Evolutionary conservation across 2,329 filamentous ascomycete species (phyloP), one percentile per base, ranked within the genome.

Genomic region (Epichloe bromicola): DNA sequence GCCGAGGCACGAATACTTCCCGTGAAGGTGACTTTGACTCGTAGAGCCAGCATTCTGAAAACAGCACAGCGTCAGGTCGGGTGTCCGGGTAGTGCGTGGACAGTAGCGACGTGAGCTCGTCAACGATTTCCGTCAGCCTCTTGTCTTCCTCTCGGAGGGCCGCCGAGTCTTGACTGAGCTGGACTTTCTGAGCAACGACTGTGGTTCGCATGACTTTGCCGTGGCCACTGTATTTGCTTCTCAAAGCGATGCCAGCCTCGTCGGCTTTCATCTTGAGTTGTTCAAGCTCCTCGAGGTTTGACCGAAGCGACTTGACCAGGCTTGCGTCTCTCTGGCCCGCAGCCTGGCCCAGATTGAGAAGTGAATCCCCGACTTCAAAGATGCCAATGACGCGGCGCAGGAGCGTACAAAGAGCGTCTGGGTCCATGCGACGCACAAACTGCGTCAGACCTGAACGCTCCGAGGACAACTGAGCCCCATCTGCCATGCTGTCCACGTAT

Each of bases 111-210:
- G 60, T 61, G 26, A 66, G 54, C 30, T 74, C 68, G 56, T 85
- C 78, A 4, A 90, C 73, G 11, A 87, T 66, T 23, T 72, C 68
- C 15, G 86, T 88, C 61, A 88, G 88, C 5, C 76, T 74, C 56
- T 78, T 80, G 66, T 91, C 87, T 57, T 84, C 74, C 43, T 82
- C 75, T 0, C 84, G 86, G 30, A 91, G 73, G 3, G 78, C 73
- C 1, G 85, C 81, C 57, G 83, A 82, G 62, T 89, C 83, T 55
- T 81, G 85, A 66, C 84, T 88, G 40, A 93, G 73, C 60, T 89
- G 83, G 17, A 93, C 86, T 62, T 86, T 86, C 61, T 91, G 86
- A 15, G 86, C 86, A 48, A 91, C 80, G 34, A 91, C 80, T 0
- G 87, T 91, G 1, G 86, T 88, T 43, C 88, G 76, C 40, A 88